Percentiles rank a stretch among this genome's conserved stretches.
Conservation (phyloP, 2,329 filamentous ascomycete species). For the Aciculosporium take region DNA sequence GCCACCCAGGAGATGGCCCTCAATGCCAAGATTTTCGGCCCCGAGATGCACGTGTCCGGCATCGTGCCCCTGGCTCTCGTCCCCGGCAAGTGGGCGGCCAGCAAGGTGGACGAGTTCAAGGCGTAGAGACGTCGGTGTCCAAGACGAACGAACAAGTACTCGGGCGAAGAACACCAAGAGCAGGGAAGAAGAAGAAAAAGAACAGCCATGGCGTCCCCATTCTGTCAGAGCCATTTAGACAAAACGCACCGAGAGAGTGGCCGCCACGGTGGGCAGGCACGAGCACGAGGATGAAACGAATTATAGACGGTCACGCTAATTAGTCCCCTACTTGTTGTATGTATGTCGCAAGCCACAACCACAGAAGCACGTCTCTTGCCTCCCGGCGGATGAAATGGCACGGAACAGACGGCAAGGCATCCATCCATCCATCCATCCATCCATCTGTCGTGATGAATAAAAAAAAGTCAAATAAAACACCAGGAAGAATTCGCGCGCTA, state of each 20-base stretch:
- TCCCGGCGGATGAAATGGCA: neutral
- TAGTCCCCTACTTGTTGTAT: constrained; percentile 17
- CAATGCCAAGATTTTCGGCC: constrained; percentile 47
- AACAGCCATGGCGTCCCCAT: neutral
- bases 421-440: too few species aligned
- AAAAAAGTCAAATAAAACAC: too few species aligned
- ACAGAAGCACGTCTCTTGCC: constrained; percentile 8
- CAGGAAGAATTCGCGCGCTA: too few species aligned
- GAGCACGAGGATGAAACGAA: neutral
- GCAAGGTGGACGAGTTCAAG: constrained; percentile 46
- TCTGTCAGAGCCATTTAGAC: neutral
- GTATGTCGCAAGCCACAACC: constrained; percentile 23
- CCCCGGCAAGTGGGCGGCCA: constrained; percentile 48
- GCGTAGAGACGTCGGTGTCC: constrained; percentile 24
- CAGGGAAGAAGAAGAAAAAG: neutral
- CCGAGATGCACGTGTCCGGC: constrained; percentile 91
- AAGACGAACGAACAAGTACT: neutral
- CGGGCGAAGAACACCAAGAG: neutral
- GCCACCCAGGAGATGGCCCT: constrained; percentile 88
- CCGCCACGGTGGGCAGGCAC: neutral
- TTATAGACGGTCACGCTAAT: constrained; percentile 10
- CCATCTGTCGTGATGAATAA: neutral
- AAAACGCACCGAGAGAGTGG: neutral
- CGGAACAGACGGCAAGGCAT: constrained; percentile 3
- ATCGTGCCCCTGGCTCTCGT: constrained; percentile 86